Percentiles rank a stretch among this genome's conserved stretches.
Conservation (phyloP, 2,329 filamentous ascomycete species). For the Xylaria sp. region DNA sequence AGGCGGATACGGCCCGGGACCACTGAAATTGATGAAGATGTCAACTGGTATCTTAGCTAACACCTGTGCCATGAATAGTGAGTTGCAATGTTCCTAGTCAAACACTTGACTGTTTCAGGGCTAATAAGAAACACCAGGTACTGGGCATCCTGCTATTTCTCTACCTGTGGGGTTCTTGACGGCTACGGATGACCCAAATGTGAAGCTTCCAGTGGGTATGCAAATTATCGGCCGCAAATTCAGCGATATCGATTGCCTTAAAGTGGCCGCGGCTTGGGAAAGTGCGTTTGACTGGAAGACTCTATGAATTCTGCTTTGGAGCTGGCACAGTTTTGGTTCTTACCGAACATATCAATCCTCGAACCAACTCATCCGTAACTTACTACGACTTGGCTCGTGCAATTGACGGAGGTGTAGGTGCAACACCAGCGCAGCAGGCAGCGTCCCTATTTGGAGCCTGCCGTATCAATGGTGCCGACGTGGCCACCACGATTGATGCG, state of each 20-base stretch:
- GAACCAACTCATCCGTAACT: too few species aligned
- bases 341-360: too few species aligned
- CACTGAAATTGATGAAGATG: conserved; percentile 35
- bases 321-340: too few species aligned
- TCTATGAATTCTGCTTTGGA: conserved; percentile 10
- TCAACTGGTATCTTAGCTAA: conserved; percentile 42
- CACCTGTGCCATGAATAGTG: conserved; percentile 43
- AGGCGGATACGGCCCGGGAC: conserved; percentile 32
- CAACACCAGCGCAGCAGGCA: too few species aligned
- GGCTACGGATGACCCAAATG: conserved; percentile 42
- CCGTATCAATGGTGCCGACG: too few species aligned
- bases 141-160: conserved; percentile 47
- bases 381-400: too few species aligned
- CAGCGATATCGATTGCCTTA: conserved; percentile 44
- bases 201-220: conserved; percentile 45
- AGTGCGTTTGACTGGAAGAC: conserved; percentile 46
- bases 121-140: conserved; percentile 33
- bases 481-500: too few species aligned
- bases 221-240: conserved; percentile 48
- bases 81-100: conserved; percentile 14
- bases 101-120: background rate
- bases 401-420: too few species aligned
- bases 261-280: conserved; percentile 48
- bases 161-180: conserved; percentile 47
- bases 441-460: too few species aligned